A percentile compares a stretch with the other conserved stretches of the same genome.
Evolutionary conservation across 176 grass and related monocot species (phyloP).

Genomic region (Thinopyrum elongatum): DNA sequence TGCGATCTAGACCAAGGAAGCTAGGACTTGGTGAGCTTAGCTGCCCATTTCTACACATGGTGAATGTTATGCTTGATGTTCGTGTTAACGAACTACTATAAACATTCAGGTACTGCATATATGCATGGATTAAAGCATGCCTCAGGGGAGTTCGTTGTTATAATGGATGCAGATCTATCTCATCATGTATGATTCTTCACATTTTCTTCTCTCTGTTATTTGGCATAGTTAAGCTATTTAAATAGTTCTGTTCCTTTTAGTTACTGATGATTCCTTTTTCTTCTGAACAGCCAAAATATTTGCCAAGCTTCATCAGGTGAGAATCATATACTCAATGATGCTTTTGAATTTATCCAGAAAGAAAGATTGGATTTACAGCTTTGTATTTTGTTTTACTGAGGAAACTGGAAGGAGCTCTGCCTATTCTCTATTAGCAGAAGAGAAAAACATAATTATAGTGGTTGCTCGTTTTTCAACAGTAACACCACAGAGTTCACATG

Average conservation of each 20-base stretch:
- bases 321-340: neutral
- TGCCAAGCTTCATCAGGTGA: conserved; percentile 96
- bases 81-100: conserved; percentile 24
- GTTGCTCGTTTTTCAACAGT: neutral
- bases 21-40: conserved; percentile 77
- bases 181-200: conserved; percentile 67
- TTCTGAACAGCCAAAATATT: conserved; percentile 82
- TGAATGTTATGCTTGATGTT: conserved; percentile 1
- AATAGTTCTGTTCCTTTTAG: conserved; percentile 26
- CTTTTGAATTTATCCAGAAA: neutral
- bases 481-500: neutral
- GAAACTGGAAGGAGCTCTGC: neutral
- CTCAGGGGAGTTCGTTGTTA: conserved; percentile 83
- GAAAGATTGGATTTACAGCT: neutral
- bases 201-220: conserved; percentile 28
- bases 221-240: neutral
- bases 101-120: conserved; percentile 84
- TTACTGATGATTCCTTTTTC: conserved; percentile 20
- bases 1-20: conserved; percentile 87
- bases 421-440: neutral
- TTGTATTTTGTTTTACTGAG: neutral
- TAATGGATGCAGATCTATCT: conserved; percentile 95
- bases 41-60: neutral
- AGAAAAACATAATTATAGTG: neutral
- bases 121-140: conserved; percentile 89